A percentile compares a stretch with the other conserved stretches of the same genome.
Evolutionary conservation across 2,329 filamentous ascomycete species (phyloP).

Genomic region (Trichoderma sp.): DNA sequence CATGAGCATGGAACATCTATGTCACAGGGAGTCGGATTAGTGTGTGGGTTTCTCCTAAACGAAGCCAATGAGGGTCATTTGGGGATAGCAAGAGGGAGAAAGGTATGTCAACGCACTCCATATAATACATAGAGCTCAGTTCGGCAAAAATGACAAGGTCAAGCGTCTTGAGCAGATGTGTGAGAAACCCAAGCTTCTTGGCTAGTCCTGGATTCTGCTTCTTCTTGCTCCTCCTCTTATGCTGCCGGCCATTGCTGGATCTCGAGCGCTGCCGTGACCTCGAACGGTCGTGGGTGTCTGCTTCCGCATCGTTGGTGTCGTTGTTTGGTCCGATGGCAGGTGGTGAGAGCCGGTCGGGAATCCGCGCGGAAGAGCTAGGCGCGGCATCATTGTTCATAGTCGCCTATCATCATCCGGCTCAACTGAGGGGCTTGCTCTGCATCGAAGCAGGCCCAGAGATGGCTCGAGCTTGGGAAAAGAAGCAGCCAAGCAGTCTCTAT

Average conservation of each 20-base stretch:
- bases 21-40: conserved; percentile 3
- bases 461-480: background rate
- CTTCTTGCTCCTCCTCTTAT: conserved; percentile 45
- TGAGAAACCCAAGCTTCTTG: conserved; percentile 65
- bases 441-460: conserved; percentile 27
- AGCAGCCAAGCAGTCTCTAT: background rate
- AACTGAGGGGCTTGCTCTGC: conserved; percentile 33
- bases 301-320: conserved; percentile 26
- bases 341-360: conserved; percentile 31
- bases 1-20: conserved; percentile 67
- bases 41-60: background rate
- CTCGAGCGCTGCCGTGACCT: conserved; percentile 29
- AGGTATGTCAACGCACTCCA: conserved; percentile 56
- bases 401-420: conserved; percentile 42
- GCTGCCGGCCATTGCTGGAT: conserved; percentile 38
- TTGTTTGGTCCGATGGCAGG: conserved; percentile 28
- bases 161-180: conserved; percentile 62
- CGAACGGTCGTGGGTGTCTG: conserved; percentile 10
- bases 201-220: conserved; percentile 49
- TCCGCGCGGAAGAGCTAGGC: conserved; percentile 46
- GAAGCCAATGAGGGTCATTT: background rate
- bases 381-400: conserved; percentile 59
- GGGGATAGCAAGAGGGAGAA: background rate
- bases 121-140: conserved; percentile 68
- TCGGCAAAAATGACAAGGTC: conserved; percentile 68